These are phyloP conservation scores for Aspergillus sp. DNA, from an alignment of 2,329 filamentous ascomycete species.

Conservation along the genomic window DNA sequence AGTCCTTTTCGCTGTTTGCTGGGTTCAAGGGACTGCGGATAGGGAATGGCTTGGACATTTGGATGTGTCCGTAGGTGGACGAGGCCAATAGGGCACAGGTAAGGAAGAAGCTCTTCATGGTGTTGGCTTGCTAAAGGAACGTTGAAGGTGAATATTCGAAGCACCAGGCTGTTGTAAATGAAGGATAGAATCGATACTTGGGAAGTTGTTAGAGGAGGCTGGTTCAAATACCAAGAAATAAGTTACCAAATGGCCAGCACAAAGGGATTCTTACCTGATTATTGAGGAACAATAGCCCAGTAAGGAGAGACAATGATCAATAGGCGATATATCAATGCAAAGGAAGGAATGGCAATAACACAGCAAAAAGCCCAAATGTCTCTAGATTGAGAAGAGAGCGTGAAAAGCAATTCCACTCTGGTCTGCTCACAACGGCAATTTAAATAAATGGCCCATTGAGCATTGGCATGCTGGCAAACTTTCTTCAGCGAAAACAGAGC, in stretches of 20 bases:
- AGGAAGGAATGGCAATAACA: constrained; percentile 1
- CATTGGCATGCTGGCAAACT: constrained; percentile 12
- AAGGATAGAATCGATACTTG: background rate
- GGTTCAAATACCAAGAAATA: background rate
- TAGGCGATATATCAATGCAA: background rate
- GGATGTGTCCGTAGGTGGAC: constrained; percentile 54
- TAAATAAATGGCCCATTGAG: constrained; percentile 6
- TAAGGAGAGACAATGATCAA: constrained; percentile 8
- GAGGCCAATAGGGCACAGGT: constrained; percentile 38
- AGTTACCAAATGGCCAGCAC: background rate
- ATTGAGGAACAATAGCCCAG: constrained; percentile 1
- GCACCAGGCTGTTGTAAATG: constrained; percentile 6
- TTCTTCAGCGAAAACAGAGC: background rate
- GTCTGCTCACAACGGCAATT: background rate
- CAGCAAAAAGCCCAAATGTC: background rate
- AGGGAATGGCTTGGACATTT: constrained; percentile 60
- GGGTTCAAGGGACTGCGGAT: constrained; percentile 57
- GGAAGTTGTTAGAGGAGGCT: background rate
- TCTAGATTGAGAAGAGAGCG: background rate
- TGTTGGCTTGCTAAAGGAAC: background rate
- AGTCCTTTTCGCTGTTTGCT: constrained; percentile 61
- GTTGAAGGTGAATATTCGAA: background rate
- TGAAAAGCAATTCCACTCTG: background rate
- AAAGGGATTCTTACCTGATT: background rate
- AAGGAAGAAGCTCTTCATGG: constrained; percentile 40